Base-by-base conservation (phyloP, 2,329 filamentous ascomycete species). In the Claviceps cyperi region DNA sequence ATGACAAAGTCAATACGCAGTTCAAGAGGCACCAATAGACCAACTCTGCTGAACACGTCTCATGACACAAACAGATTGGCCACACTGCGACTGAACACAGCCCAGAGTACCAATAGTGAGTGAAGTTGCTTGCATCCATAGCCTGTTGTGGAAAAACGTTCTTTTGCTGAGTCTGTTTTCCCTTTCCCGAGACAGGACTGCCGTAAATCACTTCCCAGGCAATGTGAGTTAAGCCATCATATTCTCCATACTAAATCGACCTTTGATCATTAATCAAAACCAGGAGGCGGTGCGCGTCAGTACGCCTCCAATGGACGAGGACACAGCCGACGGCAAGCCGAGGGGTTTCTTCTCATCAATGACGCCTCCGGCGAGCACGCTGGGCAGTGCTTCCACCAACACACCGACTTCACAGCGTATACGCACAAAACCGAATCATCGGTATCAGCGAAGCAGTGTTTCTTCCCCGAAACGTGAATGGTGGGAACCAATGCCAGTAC, bases 261-360 rank as follows among this genome's bases (percentile, higher is more conserved):
- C 4, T 4, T 22, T 32, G 9, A 9, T 49, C 14, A 17, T 9
- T 46, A 28, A 46, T 11, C 19, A 38, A 8, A 3, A 9, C 19
- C 46, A 76, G 73, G 73, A 76, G 62, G 73, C 73, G 5, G 66
- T 60, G n/a, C 66, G 73, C 4, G 59, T 76, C 13, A 66, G 65
- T 47, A 75, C 73, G 2, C 73, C 73, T 1, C 71, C 70, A 0
- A 56, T 72, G 19, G 64, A 64, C 19, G 66, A 71, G 52, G 60
- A 63, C 40, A 65, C 63, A 8, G 59, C 60, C 14, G 66, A 65
- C 44, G 64, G 65, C 5, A 64, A 55, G 36, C 62, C 65, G 3
- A 67, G 69, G 5, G 65, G 63, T 4, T 71, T 74, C 55, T 74
- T 75, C 55, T 67, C 67, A 14, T 62, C 71, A 21, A 63, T 69